Percentiles rank a stretch among this genome's conserved stretches.
Conservation (phyloP, 176 grass and related monocot genomes). For the Chrysopogon serrulatus region DNA sequence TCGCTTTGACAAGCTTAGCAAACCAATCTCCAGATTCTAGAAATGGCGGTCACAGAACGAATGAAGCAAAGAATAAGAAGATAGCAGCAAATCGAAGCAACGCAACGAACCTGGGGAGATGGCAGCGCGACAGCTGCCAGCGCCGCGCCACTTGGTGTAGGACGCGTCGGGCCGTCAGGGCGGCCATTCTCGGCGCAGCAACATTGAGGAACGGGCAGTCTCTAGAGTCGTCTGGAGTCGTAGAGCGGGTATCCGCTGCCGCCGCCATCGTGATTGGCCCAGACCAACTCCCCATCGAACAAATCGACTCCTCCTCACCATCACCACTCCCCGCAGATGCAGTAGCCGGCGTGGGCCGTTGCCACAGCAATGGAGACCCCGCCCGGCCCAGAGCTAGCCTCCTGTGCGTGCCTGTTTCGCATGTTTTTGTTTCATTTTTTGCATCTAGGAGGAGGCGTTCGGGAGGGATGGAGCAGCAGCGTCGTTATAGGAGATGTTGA, state of each 20-base stretch:
- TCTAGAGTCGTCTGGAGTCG: constrained; percentile 53
- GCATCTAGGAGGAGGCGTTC: no score
- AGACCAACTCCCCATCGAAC: constrained; percentile 83
- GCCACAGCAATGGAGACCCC: no score
- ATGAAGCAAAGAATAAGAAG: neutral
- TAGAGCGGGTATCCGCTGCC: constrained; percentile 73
- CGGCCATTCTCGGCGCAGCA: constrained; percentile 89
- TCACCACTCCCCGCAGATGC: no score
- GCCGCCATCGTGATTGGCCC: no score
- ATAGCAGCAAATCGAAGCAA: neutral
- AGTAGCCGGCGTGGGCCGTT: no score
- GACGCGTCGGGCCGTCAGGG: constrained; percentile 41
- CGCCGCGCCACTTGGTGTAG: constrained; percentile 79
- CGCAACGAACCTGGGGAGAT: constrained; percentile 74
- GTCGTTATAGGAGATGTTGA: no score
- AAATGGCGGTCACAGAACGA: no score
- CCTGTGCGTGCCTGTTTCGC: no score
- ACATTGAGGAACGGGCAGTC: constrained; percentile 68
- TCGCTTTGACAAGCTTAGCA: neutral
- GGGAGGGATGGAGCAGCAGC: no score
- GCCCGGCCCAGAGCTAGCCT: no score
- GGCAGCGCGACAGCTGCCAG: constrained; percentile 72
- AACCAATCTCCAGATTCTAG: neutral
- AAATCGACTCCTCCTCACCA: constrained; percentile 43
- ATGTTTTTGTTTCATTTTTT: no score